phyloP scores from a whole-genome alignment of 2,329 filamentous ascomycete genomes.

The Polychaeton citri region DNA sequence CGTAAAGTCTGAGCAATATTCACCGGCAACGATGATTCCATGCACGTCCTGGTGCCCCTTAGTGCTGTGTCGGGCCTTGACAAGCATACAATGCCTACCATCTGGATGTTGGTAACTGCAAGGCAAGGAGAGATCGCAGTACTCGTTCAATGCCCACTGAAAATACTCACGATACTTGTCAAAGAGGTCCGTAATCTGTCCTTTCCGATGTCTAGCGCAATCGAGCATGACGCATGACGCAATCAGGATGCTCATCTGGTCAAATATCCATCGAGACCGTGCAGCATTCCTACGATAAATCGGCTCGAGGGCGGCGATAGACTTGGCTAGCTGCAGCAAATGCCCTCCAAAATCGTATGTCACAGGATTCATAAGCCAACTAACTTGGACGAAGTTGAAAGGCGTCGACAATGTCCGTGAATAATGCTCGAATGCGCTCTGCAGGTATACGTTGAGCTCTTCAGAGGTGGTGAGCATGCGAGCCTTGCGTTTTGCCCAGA shows the following conservation, averaged over 20 bases:
- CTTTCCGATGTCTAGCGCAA: conserved; percentile 14
- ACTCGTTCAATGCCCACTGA: conserved; percentile 23
- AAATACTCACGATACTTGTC: conserved; percentile 20
- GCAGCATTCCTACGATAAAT: conserved; percentile 7
- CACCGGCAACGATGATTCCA: conserved; percentile 4
- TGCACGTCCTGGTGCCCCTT: conserved; percentile 5
- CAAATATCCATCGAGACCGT: conserved; percentile 20
- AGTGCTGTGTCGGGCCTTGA: conserved; percentile 22
- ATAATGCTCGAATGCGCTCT: conserved; percentile 36
- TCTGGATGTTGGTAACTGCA: conserved; percentile 21
- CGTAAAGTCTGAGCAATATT: conserved; percentile 3
- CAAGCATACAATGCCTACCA: conserved; percentile 24
- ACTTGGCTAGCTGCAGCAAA: conserved; percentile 28
- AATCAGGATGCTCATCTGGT: conserved; percentile 27
- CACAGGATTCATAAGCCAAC: conserved; percentile 29
- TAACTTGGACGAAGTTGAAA: conserved; percentile 35
- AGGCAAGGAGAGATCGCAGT: conserved; percentile 28
- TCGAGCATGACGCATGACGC: conserved; percentile 34
- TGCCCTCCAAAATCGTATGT: conserved; percentile 31
- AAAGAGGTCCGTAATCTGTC: conserved; percentile 12
- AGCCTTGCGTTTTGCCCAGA: conserved; percentile 23
- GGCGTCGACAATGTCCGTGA: conserved; percentile 25
- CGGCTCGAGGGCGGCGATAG: neutral
- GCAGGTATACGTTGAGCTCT: conserved; percentile 30
- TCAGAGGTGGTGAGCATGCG: conserved; percentile 31